A percentile compares a stretch with the other conserved stretches of the same genome.
Evolutionary conservation across 2,329 filamentous ascomycete genomes (phyloP).

Genomic region (Colletotrichum truncatum): DNA sequence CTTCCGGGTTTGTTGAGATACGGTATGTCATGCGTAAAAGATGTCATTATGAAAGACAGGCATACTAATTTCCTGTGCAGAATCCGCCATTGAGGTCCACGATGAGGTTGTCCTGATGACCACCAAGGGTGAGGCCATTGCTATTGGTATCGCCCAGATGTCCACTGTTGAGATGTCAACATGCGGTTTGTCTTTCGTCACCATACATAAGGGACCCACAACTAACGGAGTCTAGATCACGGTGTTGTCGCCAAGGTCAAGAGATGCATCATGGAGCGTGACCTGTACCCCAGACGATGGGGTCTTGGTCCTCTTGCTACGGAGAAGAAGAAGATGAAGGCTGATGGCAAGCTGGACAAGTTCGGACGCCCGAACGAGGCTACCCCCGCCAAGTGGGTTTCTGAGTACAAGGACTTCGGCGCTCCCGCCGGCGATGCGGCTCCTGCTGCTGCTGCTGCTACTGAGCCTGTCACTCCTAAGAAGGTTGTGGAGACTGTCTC

Average conservation of each 20-base stretch:
- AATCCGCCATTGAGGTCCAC: conserved; percentile 89
- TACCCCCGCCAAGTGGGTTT: conserved; percentile 92
- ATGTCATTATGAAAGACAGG: conserved; percentile 35
- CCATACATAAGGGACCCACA: background rate
- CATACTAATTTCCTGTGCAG: conserved; percentile 51
- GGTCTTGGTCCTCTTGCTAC: conserved; percentile 90
- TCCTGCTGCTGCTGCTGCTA: conserved; percentile 53
- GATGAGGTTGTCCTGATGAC: conserved; percentile 99
- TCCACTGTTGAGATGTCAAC: conserved; percentile 96
- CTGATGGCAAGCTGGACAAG: conserved; percentile 97
- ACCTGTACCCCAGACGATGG: conserved; percentile 96
- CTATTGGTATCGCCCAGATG: conserved; percentile 96
- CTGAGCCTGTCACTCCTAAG: conserved; percentile 48
- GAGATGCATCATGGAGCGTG: conserved; percentile 99
- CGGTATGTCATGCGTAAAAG: conserved; percentile 60
- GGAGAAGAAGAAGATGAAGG: conserved; percentile 99
- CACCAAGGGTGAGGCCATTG: conserved; percentile 98
- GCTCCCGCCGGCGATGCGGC: conserved; percentile 55
- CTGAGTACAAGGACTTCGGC: conserved; percentile 90
- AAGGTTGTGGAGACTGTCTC: conserved; percentile 47
- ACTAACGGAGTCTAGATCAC: conserved; percentile 68
- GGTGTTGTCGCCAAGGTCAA: conserved; percentile 99
- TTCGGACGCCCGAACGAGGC: conserved; percentile 91
- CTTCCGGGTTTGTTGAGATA: conserved; percentile 94
- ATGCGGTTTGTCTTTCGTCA: conserved; percentile 55